Evolutionary conservation across 306 rosid genomes (phyloP), one percentile per base, ranked within the genome.

Genomic region (Begonia masoniana): DNA sequence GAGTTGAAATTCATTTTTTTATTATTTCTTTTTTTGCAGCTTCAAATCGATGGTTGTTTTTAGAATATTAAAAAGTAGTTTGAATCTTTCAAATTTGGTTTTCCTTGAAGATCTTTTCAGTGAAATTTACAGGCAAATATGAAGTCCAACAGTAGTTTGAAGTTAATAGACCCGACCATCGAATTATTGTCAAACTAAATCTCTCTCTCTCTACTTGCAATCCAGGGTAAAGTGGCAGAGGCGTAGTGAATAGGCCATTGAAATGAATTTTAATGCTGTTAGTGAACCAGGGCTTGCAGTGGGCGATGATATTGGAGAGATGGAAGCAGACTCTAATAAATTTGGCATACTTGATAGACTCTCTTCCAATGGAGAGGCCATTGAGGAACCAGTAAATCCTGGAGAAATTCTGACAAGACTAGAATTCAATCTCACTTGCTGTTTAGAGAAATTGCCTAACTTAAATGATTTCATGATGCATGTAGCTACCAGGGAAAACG

Each of bases 381-480:
- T 50, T 50, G 78, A 65, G n/a, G 84, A 73, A 26, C 19, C 65
- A 49, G 63, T 62, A 50, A 58, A 65, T 59, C 71, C 52, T 50
- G 50, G 63, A 2, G 78, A 64, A 65, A 59, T 69, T 52, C 17
- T 76, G 43, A 66, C 72, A 5, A 61, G 67, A 55, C 56, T 89
- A 55, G 82, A 89, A 54, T 58, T 75, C 52, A 70, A 64, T 67
- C 17, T 81, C 9, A 93, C 84, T 0, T 69, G 79, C 57, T 75
- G 68, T 58, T 79, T 86, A 8, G 99, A 92, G 79, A 92, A 86
- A 64, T 64, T 86, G 36, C 68, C 72, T 24, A 86, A 92, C 71
- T 69, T 86, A 58, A 70, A 58, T 55, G 80, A 72, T 51, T 75
- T 83, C 31, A 63, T 70, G 83, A 86, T 86, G 96, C 74, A 62